Evolutionary conservation across 192 early-diverging fungal species (phyloP).

Genomic region (Entophlyctis helioformis): DNA sequence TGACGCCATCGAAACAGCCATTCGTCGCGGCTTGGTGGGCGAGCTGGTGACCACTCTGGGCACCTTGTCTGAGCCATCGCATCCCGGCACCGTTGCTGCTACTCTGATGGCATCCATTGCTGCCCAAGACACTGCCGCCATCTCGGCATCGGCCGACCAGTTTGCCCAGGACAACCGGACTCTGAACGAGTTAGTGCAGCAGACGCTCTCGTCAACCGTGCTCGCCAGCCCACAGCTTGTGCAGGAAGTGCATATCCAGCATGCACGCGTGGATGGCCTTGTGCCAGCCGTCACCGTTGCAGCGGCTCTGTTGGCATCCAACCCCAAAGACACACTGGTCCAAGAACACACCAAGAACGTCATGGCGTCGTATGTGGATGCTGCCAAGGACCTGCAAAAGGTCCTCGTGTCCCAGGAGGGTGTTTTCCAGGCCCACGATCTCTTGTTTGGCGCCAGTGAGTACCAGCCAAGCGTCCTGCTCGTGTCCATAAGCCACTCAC

Average conservation of each 20-base stretch:
- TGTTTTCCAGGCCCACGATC: slow-evolving; percentile 20
- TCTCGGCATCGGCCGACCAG: slow-evolving; percentile 3
- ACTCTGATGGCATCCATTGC: slow-evolving; percentile 7
- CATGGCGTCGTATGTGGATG: slow-evolving; percentile 13
- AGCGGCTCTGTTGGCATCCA: slow-evolving; percentile 5
- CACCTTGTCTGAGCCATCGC: slow-evolving; percentile 3
- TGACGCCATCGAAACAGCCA: slow-evolving; percentile 11
- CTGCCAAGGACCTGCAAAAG: slow-evolving; percentile 17
- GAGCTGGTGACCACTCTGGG: slow-evolving; percentile 7
- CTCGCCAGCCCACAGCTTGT: slow-evolving; percentile 4
- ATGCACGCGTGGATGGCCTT: slow-evolving; percentile 6
- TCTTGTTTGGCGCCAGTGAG: slow-evolving; percentile 23
- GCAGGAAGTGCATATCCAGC: slow-evolving; percentile 7
- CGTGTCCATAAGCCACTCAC: neutral
- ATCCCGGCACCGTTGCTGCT: slow-evolving; percentile 4
- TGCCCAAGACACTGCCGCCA: slow-evolving; percentile 4
- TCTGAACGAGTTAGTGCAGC: too few species aligned
- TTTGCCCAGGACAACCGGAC: too few species aligned
- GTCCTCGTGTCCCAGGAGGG: slow-evolving; percentile 19
- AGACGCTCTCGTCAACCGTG: too few species aligned
- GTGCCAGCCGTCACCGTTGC: slow-evolving; percentile 5
- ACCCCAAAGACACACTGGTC: slow-evolving; percentile 9
- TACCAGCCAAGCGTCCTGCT: neutral
- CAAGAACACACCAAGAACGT: slow-evolving; percentile 13
- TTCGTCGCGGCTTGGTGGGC: slow-evolving; percentile 13